A percentile compares a stretch with the other conserved stretches of the same genome.
Conservation (phyloP, 2,329 filamentous ascomycete genomes). For the Hymenoscyphus scutula region DNA sequence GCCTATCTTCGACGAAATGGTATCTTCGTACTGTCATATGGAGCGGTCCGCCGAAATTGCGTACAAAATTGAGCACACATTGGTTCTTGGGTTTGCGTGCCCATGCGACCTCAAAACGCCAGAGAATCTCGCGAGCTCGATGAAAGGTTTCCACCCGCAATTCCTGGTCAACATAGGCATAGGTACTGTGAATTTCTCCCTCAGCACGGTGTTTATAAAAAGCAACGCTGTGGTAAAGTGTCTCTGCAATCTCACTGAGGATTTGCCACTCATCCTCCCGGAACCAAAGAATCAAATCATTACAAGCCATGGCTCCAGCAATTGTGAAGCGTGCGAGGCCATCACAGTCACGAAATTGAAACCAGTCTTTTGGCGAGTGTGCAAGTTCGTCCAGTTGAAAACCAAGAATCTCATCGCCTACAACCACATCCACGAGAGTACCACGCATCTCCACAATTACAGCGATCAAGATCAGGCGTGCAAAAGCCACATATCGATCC, state of each 20-base stretch:
- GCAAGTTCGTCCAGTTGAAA: slow-evolving; percentile 1
- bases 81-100: not conserved
- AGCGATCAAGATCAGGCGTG: not conserved
- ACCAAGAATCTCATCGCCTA: not conserved
- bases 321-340: not conserved
- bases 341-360: not conserved
- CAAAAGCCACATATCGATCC: slow-evolving; percentile 3
- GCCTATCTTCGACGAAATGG: slow-evolving; percentile 1
- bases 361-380: slow-evolving; percentile 4
- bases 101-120: not conserved
- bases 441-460: slow-evolving; percentile 5
- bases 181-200: not conserved
- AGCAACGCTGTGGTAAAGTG: not conserved
- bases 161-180: not conserved
- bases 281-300: slow-evolving; percentile 1
- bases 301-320: not conserved
- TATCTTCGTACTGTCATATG: slow-evolving; percentile 1
- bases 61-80: not conserved
- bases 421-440: not conserved
- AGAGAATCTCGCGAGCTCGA: not conserved
- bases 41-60: not conserved
- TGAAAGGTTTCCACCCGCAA: not conserved
- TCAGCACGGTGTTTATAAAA: slow-evolving; percentile 5
- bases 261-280: not conserved
- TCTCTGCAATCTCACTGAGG: not conserved